Percentiles rank a stretch among this genome's conserved stretches.
Evolutionary conservation across 768 basidiomycete genomes (phyloP).

Genomic region (Nidularia pulvinata): DNA sequence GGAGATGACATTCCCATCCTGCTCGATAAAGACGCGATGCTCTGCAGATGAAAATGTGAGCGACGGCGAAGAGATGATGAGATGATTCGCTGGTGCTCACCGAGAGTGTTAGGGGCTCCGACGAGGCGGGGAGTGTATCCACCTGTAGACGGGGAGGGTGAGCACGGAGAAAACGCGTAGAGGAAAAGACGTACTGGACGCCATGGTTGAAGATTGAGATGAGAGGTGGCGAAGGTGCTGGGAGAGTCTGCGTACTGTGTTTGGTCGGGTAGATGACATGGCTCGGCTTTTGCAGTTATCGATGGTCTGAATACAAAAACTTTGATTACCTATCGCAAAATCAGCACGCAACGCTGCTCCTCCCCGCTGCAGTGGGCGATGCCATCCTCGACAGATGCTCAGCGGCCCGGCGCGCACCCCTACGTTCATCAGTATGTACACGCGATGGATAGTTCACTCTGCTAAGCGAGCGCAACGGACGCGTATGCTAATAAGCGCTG

Average conservation of each 20-base stretch:
- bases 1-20: conserved; percentile 81
- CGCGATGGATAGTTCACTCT: too few relatives aligned
- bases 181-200: conserved; percentile 43
- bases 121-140: conserved; percentile 78
- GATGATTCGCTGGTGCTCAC: conserved; percentile 38
- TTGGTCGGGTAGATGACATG: conserved; percentile 34
- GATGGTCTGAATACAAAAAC: background rate
- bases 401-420: too few relatives aligned
- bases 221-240: conserved; percentile 65
- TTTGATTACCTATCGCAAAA: background rate
- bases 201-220: conserved; percentile 42
- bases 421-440: too few relatives aligned
- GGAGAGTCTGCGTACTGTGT: conserved; percentile 52
- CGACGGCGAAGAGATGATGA: conserved; percentile 14
- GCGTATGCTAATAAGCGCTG: too few relatives aligned
- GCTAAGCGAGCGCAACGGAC: too few relatives aligned
- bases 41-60: conserved; percentile 49
- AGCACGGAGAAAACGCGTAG: conserved; percentile 7
- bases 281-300: conserved; percentile 21
- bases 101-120: conserved; percentile 92
- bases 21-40: conserved; percentile 94
- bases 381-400: too few relatives aligned
- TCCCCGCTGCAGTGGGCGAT: too few relatives aligned
- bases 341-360: too few relatives aligned
- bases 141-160: conserved; percentile 22